Evolutionary conservation across 2,329 filamentous ascomycete species (phyloP).

Genomic region (Cladophialophora carrionii): DNA sequence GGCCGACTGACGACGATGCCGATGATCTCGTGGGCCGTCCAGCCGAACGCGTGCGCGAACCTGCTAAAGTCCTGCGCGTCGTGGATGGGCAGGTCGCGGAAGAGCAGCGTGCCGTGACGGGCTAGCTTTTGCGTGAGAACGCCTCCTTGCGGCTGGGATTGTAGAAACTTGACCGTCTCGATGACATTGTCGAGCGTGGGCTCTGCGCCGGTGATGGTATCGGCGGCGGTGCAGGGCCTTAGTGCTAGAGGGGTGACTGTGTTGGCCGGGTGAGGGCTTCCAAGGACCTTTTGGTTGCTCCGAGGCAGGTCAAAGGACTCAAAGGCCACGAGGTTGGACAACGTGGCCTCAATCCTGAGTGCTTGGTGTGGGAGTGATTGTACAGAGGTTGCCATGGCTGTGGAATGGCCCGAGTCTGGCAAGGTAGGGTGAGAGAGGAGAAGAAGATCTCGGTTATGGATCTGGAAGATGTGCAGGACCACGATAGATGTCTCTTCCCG

Average conservation of each 20-base stretch:
- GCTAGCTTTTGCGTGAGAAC: constrained; percentile 50
- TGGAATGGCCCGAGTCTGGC: not conserved
- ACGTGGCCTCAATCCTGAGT: constrained; percentile 36
- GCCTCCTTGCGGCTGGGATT: constrained; percentile 39
- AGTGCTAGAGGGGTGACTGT: constrained; percentile 50
- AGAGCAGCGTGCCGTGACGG: constrained; percentile 53
- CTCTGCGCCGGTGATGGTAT: constrained; percentile 30
- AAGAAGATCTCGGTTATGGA: constrained; percentile 1
- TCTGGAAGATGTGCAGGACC: not conserved
- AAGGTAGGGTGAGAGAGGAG: not conserved
- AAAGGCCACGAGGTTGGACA: constrained; percentile 40
- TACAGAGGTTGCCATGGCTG: constrained; percentile 25
- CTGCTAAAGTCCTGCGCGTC: constrained; percentile 53
- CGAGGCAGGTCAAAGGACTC: constrained; percentile 48
- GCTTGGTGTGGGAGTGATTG: constrained; percentile 12
- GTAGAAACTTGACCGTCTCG: constrained; percentile 46
- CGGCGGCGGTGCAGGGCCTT: constrained; percentile 40
- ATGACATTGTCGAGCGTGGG: constrained; percentile 44
- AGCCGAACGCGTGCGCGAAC: constrained; percentile 57
- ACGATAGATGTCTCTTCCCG: not conserved
- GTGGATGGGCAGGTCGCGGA: constrained; percentile 53
- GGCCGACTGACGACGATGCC: constrained; percentile 56
- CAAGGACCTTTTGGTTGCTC: constrained; percentile 49
- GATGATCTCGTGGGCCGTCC: constrained; percentile 55
- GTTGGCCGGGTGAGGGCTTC: constrained; percentile 45